Evolutionary conservation across 768 basidiomycete genomes (phyloP).

Genomic region (Termitomyces sp.): DNA sequence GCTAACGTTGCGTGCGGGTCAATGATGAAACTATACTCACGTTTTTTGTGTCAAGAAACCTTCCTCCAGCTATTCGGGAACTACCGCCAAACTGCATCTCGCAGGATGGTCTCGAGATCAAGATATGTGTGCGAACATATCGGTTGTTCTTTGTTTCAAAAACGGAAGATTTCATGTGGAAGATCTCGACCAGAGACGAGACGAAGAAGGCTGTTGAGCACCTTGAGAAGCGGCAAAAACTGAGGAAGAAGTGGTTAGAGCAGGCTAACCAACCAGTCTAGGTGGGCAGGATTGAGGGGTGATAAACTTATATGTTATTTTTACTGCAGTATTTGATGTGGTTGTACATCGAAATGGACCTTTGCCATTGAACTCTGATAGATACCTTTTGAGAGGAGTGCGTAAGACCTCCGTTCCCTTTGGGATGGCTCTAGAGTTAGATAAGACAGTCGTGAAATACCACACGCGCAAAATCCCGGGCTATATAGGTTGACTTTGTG

Average conservation of each 20-base stretch:
- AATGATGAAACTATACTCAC: neutral
- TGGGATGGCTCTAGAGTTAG: too few species aligned
- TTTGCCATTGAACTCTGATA: too few species aligned
- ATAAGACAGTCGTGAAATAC: too few species aligned
- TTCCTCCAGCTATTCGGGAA: conserved; percentile 28
- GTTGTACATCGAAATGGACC: too few species aligned
- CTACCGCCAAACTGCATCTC: conserved; percentile 40
- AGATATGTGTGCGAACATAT: conserved; percentile 80
- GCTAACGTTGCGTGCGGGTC: conserved; percentile 11
- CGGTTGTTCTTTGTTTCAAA: conserved; percentile 72
- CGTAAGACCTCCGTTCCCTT: too few species aligned
- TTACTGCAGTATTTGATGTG: too few species aligned
- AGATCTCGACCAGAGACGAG: conserved; percentile 35
- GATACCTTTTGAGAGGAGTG: too few species aligned
- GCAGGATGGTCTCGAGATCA: conserved; percentile 68
- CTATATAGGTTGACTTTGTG: too few species aligned
- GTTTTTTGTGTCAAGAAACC: conserved; percentile 26
- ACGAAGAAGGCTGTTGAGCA: conserved; percentile 23
- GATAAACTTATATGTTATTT: too few species aligned
- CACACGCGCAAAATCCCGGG: too few species aligned
- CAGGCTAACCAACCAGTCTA: conserved; percentile 9
- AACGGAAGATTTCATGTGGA: conserved; percentile 62
- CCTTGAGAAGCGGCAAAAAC: conserved; percentile 24
- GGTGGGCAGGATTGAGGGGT: neutral
- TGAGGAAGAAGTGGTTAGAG: conserved; percentile 33